phyloP scores from a whole-genome alignment of 2,329 filamentous ascomycete genomes.

The Aspergillus novoparasiticus region DNA sequence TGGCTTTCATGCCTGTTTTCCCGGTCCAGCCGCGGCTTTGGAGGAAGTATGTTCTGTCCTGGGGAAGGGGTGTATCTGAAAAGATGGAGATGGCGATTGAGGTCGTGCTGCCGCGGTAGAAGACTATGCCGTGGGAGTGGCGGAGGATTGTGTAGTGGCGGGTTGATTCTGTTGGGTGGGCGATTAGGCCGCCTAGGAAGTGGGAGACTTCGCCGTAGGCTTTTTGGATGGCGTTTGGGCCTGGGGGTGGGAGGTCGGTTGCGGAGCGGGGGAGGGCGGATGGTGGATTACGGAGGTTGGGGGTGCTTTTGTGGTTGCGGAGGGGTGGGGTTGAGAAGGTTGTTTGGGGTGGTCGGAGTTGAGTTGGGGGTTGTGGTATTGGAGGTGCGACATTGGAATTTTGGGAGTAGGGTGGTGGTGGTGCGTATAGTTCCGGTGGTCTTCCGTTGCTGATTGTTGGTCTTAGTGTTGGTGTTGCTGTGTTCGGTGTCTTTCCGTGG shows the following conservation, averaged over 20 bases:
- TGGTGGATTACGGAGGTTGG: neutral
- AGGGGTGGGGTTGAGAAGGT: neutral
- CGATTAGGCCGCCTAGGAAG: slow-evolving; percentile 66
- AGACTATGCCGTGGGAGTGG: slow-evolving; percentile 65
- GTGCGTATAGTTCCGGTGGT: neutral
- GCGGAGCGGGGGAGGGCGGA: neutral
- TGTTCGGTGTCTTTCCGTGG: neutral
- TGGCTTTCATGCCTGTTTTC: slow-evolving; percentile 68
- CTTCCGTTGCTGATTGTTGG: neutral
- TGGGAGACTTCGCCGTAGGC: slow-evolving; percentile 60
- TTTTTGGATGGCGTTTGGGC: slow-evolving; percentile 29
- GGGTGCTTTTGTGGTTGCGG: neutral
- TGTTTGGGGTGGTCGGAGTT: neutral
- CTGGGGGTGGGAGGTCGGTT: neutral
- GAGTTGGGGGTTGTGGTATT: neutral
- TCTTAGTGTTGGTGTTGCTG: neutral
- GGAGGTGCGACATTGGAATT: neutral
- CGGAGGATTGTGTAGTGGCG: slow-evolving; percentile 68
- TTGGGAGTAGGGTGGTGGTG: neutral
- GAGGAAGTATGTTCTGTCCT: slow-evolving; percentile 64
- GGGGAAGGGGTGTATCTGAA: slow-evolving; percentile 58
- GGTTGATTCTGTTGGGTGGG: slow-evolving; percentile 65
- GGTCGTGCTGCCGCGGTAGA: slow-evolving; percentile 67
- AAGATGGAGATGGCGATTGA: slow-evolving; percentile 67
- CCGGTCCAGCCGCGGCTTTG: slow-evolving; percentile 70